These are phyloP conservation scores for Phycomyces nitens DNA, from an alignment of 192 early-diverging fungal genomes.

Conservation along the genomic window DNA sequence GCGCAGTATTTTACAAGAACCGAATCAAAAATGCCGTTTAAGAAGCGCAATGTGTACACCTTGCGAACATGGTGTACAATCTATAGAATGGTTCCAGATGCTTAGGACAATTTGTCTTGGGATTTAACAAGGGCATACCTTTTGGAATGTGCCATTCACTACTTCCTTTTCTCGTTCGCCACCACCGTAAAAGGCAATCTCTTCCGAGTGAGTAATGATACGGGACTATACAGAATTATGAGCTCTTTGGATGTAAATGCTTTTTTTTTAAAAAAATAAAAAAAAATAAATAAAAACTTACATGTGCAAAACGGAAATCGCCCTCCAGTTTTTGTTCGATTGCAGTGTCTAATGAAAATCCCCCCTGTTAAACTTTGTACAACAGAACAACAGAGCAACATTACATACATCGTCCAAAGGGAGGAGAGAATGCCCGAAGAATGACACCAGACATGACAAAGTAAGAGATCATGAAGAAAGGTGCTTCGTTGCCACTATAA, in stretches of 20 bases:
- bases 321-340: conserved; percentile 75
- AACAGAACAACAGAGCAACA: too few species aligned
- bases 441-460: conserved; percentile 60
- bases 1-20: conserved; percentile 65
- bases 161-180: conserved; percentile 63
- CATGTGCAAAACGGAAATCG: conserved; percentile 78
- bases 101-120: neutral
- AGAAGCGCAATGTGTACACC: conserved; percentile 56
- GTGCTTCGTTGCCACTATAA: conserved; percentile 46
- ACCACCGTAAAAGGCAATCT: conserved; percentile 77
- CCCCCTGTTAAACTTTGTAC: neutral
- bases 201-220: conserved; percentile 82
- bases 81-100: conserved; percentile 5
- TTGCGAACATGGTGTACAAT: conserved; percentile 54
- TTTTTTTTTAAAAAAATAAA: neutral
- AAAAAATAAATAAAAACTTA: conserved; percentile 20
- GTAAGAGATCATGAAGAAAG: conserved; percentile 58
- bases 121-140: conserved; percentile 28
- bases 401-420: conserved; percentile 68
- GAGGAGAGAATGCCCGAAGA: conserved; percentile 70
- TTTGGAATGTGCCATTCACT: conserved; percentile 60
- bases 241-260: neutral
- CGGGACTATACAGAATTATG: conserved; percentile 44
- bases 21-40: conserved; percentile 61
- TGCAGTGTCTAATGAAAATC: conserved; percentile 53